Evolutionary conservation across 2,329 filamentous ascomycete genomes (phyloP).

Genomic region (Zasmidium citrigriseum): DNA sequence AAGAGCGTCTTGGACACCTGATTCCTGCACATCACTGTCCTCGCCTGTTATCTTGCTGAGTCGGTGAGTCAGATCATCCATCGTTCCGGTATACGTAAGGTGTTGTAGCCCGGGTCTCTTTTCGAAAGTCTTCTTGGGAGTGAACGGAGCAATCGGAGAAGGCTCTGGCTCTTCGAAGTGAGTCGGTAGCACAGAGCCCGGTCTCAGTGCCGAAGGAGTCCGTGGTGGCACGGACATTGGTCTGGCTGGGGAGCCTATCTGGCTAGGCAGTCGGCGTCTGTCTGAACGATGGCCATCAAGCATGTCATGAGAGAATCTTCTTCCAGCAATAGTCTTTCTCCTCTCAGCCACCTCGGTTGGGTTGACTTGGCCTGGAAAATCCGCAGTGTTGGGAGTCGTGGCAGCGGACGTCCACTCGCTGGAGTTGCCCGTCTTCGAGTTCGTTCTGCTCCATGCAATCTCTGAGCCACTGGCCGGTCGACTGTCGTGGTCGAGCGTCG

Average conservation of each 20-base stretch:
- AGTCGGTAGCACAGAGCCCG: too few species aligned
- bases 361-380: conserved; percentile 14
- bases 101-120: too few species aligned
- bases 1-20: too few species aligned
- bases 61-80: too few species aligned
- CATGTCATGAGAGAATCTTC: background rate
- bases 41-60: too few species aligned
- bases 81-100: too few species aligned
- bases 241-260: background rate
- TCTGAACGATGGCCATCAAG: background rate
- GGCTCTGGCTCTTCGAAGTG: background rate
- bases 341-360: background rate
- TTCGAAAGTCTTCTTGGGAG: too few species aligned
- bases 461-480: background rate
- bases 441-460: too few species aligned
- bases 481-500: too few species aligned
- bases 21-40: too few species aligned
- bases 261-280: background rate
- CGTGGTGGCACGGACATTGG: background rate
- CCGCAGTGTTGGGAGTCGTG: background rate
- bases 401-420: background rate
- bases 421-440: too few species aligned
- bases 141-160: too few species aligned
- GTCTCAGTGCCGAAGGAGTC: background rate
- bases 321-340: background rate